A percentile compares a stretch with the other conserved stretches of the same genome.
phyloP scores from a whole-genome alignment of 2,329 filamentous ascomycete genomes.

The Tolypocladium ovalisporum region DNA sequence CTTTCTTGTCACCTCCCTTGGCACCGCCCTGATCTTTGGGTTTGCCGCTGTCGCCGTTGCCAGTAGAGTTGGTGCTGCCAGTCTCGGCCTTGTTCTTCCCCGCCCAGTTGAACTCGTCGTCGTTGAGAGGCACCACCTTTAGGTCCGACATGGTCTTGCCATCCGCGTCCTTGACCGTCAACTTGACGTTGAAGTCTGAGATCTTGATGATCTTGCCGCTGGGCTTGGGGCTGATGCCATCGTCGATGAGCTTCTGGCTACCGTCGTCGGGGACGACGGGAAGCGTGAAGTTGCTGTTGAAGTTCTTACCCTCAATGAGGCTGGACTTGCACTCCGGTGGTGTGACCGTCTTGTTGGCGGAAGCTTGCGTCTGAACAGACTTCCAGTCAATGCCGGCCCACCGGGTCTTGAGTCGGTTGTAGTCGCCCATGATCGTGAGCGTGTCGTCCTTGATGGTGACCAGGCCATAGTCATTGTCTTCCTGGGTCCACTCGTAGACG shows the following conservation, averaged over 20 bases:
- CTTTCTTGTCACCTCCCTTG: slow-evolving; percentile 12
- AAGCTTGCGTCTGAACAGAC: slow-evolving; percentile 52
- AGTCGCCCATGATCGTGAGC: slow-evolving; percentile 52
- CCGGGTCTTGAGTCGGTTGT: slow-evolving; percentile 62
- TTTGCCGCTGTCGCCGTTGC: slow-evolving; percentile 2
- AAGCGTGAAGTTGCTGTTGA: slow-evolving; percentile 71
- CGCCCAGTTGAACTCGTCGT: slow-evolving; percentile 33
- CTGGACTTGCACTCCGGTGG: slow-evolving; percentile 53
- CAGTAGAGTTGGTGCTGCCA: slow-evolving; percentile 12
- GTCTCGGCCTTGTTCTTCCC: slow-evolving; percentile 30
- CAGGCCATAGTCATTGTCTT: slow-evolving; percentile 55
- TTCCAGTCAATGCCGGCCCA: slow-evolving; percentile 65
- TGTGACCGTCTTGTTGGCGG: slow-evolving; percentile 34
- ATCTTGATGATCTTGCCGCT: slow-evolving; percentile 60
- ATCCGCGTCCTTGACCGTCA: slow-evolving; percentile 28
- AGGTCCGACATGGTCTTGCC: slow-evolving; percentile 32
- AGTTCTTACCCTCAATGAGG: slow-evolving; percentile 57
- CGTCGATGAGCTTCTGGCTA: slow-evolving; percentile 61
- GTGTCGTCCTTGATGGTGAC: slow-evolving; percentile 50
- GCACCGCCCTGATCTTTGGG: neutral
- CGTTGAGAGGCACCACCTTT: slow-evolving; percentile 33
- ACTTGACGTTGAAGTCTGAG: slow-evolving; percentile 46
- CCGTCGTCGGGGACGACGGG: slow-evolving; percentile 53
- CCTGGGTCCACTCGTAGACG: slow-evolving; percentile 72
- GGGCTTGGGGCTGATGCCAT: slow-evolving; percentile 58